phyloP scores from a whole-genome alignment of 805 yeast genomes.

The Nematodospora valgi region DNA sequence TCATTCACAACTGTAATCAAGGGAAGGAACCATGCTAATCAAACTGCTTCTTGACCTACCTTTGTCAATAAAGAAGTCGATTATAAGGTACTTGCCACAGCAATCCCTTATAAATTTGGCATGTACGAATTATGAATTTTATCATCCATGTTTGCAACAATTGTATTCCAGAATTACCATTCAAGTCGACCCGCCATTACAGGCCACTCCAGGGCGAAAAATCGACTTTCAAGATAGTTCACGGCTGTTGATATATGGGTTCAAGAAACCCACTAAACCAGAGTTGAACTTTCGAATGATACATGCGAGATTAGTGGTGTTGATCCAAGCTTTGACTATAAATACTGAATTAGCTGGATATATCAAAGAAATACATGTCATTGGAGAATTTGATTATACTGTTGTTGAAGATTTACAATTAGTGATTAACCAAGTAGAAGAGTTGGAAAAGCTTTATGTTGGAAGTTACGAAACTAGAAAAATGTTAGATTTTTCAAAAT shows the following conservation, averaged over 20 bases:
- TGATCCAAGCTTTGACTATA: conserved; percentile 21
- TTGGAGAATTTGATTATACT: conserved; percentile 10
- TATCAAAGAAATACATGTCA: conserved; percentile 18
- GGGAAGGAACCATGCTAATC: too few species aligned
- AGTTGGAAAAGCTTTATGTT: conserved; percentile 16
- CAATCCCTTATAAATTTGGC: conserved; percentile 29
- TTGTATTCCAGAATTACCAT: conserved; percentile 24
- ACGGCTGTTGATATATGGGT: conserved; percentile 25
- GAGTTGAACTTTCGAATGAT: conserved; percentile 23
- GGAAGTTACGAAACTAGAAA: conserved; percentile 14
- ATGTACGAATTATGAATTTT: conserved; percentile 31
- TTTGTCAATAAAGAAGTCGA: conserved; percentile 3
- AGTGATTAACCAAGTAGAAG: conserved; percentile 1
- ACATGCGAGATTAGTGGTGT: conserved; percentile 23
- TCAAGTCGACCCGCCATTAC: conserved; percentile 10
- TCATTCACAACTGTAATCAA: too few species aligned
- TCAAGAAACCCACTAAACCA: conserved; percentile 6
- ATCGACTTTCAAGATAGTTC: conserved; percentile 21
- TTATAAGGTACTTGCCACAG: conserved; percentile 25
- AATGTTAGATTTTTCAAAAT: conserved; percentile 8
- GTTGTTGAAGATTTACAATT: conserved; percentile 6
- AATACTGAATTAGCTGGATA: conserved; percentile 22
- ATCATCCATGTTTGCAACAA: conserved; percentile 27
- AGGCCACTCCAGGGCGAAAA: conserved; percentile 7
- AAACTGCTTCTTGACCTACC: conserved; percentile 12